Percentiles rank a stretch among this genome's conserved stretches.
Conservation (phyloP, 108 stramenopile genomes). For the Skeletonema menzelii region DNA sequence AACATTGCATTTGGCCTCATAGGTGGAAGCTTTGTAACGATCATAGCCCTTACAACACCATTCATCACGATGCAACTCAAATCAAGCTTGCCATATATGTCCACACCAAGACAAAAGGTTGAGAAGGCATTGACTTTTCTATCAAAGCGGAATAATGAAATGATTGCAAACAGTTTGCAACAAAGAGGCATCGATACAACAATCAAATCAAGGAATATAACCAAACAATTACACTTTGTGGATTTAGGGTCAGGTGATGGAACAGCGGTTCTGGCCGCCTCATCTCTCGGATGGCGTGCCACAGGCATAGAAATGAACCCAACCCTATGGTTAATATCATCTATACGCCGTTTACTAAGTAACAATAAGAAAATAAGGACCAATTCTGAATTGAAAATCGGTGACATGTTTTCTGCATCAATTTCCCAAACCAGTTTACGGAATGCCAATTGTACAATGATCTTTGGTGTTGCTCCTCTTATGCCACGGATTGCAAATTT, state of each 20-base stretch:
- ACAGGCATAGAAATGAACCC: constrained; percentile 77
- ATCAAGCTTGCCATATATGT: constrained; percentile 76
- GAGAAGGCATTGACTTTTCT: constrained; percentile 55
- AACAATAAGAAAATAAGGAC: constrained; percentile 6
- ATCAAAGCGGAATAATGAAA: constrained; percentile 4
- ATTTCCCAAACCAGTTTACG: constrained; percentile 5
- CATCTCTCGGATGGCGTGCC: constrained; percentile 45
- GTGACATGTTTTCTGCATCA: constrained; percentile 54
- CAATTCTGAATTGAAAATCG: constrained; percentile 41
- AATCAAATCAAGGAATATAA: background rate
- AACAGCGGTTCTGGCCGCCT: constrained; percentile 67
- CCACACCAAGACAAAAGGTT: constrained; percentile 72
- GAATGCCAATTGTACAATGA: constrained; percentile 68
- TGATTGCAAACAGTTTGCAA: constrained; percentile 6
- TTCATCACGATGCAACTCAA: constrained; percentile 61
- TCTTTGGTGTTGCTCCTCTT: constrained; percentile 74
- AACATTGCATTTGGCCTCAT: constrained; percentile 24
- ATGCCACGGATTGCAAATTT: constrained; percentile 64
- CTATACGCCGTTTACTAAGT: constrained; percentile 53
- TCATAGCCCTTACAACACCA: constrained; percentile 62
- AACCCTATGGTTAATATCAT: constrained; percentile 65
- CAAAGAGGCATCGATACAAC: background rate
- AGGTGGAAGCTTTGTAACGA: constrained; percentile 43
- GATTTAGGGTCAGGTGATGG: constrained; percentile 81
- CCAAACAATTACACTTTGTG: constrained; percentile 29